Evolutionary conservation across 2,329 filamentous ascomycete species (phyloP).

Genomic region (Coniosporium tulheliwenetii): DNA sequence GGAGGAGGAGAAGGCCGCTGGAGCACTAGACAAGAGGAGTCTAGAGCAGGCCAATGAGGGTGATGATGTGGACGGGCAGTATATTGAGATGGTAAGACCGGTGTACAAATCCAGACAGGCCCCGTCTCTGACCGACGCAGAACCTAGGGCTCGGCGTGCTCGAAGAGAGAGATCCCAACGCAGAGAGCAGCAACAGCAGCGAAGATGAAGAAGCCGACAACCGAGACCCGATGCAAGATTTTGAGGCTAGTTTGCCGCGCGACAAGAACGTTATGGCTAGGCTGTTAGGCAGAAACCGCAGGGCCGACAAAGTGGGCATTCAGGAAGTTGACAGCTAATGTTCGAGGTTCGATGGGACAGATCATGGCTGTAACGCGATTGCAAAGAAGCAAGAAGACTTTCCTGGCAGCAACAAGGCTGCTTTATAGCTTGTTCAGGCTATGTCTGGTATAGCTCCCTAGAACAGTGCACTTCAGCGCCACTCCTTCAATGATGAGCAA

Average conservation of each 20-base stretch:
- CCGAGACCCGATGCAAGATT: constrained; percentile 1
- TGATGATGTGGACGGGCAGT: constrained; percentile 11
- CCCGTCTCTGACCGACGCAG: background rate
- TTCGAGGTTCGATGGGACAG: too few relatives aligned
- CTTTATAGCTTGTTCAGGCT: too few relatives aligned
- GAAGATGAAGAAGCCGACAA: background rate
- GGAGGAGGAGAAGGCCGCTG: constrained; percentile 6
- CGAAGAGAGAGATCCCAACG: constrained; percentile 9
- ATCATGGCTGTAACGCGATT: too few relatives aligned
- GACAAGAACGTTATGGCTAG: constrained; percentile 9
- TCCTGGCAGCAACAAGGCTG: too few relatives aligned
- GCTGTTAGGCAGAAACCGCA: constrained; percentile 8
- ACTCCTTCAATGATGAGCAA: too few relatives aligned
- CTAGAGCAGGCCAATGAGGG: constrained; percentile 9
- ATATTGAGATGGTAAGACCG: constrained; percentile 16
- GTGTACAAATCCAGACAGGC: background rate
- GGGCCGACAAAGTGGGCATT: background rate
- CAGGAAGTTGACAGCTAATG: background rate
- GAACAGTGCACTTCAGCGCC: too few relatives aligned
- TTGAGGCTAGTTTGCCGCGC: background rate
- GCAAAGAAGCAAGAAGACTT: too few relatives aligned
- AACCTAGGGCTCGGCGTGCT: constrained; percentile 17
- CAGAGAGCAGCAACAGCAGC: background rate
- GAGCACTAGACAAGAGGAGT: constrained; percentile 6
- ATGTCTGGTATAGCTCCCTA: too few relatives aligned